Conservation (phyloP, 768 basidiomycete species). For the Panellus pusillus region DNA sequence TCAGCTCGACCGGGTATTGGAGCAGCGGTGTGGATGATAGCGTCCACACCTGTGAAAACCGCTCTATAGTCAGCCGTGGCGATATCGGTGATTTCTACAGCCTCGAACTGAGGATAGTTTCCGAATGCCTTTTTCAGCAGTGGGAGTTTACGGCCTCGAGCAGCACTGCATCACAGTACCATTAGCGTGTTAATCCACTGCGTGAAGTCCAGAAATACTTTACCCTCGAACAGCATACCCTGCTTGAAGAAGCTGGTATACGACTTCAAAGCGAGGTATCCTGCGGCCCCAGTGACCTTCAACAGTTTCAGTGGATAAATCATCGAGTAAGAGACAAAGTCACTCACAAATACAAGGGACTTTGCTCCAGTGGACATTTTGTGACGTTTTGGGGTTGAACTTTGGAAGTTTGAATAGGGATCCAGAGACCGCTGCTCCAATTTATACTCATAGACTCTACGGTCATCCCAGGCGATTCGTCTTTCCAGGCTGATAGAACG, state of each 20-base stretch:
- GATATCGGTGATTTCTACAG: constrained; percentile 19
- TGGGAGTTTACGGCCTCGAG: constrained; percentile 17
- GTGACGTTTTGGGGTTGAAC: not conserved
- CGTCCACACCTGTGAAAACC: constrained; percentile 2
- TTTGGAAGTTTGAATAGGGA: too few relatives aligned
- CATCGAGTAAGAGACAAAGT: not conserved
- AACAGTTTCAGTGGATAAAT: not conserved
- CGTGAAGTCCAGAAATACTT: not conserved
- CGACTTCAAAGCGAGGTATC: constrained; percentile 21
- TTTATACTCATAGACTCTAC: too few relatives aligned
- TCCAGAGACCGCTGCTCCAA: too few relatives aligned
- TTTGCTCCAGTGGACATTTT: constrained; percentile 19
- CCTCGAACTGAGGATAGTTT: constrained; percentile 17
- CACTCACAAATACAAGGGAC: constrained; percentile 16
- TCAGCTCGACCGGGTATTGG: constrained; percentile 21
- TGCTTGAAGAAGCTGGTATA: constrained; percentile 16
- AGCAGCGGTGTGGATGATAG: constrained; percentile 6
- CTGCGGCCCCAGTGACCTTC: constrained; percentile 5
- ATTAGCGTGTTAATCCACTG: not conserved
- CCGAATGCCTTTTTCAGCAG: constrained; percentile 18
- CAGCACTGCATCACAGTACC: constrained; percentile 6
- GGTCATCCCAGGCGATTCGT: too few relatives aligned
- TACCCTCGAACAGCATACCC: constrained; percentile 22
- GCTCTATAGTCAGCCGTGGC: constrained; percentile 13
- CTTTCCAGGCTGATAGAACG: too few relatives aligned